Evolutionary conservation across 1,284 basidiomycete genomes (phyloP).

Genomic region (Rhodofomes roseus): DNA sequence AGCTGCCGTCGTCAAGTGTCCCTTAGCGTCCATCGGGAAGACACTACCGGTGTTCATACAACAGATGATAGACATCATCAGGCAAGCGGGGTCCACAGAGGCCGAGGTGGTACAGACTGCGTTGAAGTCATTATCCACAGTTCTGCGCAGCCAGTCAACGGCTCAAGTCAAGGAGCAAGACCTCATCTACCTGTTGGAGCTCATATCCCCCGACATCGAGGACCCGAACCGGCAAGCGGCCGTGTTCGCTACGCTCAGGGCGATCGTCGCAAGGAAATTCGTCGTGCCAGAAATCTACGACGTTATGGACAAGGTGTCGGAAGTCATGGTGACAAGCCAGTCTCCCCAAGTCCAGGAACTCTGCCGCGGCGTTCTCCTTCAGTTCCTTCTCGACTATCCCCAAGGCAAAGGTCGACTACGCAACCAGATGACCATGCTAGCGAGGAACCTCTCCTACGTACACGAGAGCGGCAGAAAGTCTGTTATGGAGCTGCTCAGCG

Average conservation of each 20-base stretch:
- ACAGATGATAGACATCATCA: conserved; percentile 86
- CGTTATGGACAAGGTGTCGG: conserved; percentile 92
- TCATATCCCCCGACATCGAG: conserved; percentile 90
- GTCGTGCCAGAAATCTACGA: conserved; percentile 98
- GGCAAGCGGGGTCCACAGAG: conserved; percentile 83
- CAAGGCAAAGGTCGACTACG: conserved; percentile 91
- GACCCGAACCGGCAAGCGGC: conserved; percentile 86
- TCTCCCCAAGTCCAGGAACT: conserved; percentile 89
- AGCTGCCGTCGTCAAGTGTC: conserved; percentile 82
- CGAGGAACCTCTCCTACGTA: conserved; percentile 90
- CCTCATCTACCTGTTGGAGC: conserved; percentile 81
- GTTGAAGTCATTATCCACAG: conserved; percentile 81
- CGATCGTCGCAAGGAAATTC: conserved; percentile 88
- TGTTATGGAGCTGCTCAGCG: conserved; percentile 87
- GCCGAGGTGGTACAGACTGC: conserved; percentile 89
- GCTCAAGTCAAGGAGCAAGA: conserved; percentile 89
- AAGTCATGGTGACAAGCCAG: conserved; percentile 94
- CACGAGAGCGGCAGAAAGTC: conserved; percentile 90
- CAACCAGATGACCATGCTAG: conserved; percentile 89
- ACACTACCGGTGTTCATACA: conserved; percentile 83
- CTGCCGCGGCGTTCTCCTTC: conserved; percentile 85
- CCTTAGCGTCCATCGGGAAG: conserved; percentile 73
- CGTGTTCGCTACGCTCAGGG: conserved; percentile 89
- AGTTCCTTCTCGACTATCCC: conserved; percentile 97
- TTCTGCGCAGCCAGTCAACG: conserved; percentile 82